Conservation (phyloP, 805 yeast species). For the Debaryomyces tyrocola region DNA sequence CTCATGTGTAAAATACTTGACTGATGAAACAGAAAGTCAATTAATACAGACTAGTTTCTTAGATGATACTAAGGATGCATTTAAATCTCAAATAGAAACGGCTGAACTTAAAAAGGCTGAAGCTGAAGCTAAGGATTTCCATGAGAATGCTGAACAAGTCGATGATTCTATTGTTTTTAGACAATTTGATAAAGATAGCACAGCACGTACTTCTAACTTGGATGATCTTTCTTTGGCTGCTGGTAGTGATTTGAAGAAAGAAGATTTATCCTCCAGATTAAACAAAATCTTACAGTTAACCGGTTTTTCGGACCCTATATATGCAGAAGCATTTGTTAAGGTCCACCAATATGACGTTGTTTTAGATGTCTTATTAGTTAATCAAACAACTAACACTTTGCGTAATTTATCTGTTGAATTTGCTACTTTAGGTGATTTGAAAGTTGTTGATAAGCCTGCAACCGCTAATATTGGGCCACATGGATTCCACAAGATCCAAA, state of each 20-base stretch:
- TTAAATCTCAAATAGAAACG: constrained; percentile 62
- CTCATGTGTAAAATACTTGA: constrained; percentile 78
- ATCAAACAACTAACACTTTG: constrained; percentile 89
- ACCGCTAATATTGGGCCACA: constrained; percentile 95
- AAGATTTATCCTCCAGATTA: constrained; percentile 71
- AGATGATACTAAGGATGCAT: constrained; percentile 86
- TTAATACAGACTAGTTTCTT: constrained; percentile 70
- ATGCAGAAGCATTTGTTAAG: constrained; percentile 94
- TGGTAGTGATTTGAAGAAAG: constrained; percentile 49
- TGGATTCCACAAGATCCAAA: constrained; percentile 87
- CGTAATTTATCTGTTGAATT: constrained; percentile 91
- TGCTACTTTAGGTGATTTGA: constrained; percentile 93
- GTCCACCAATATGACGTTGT: constrained; percentile 97
- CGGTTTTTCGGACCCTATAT: constrained; percentile 97
- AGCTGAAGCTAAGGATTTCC: constrained; percentile 54
- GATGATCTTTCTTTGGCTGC: constrained; percentile 61
- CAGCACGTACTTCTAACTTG: constrained; percentile 26
- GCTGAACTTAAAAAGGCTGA: constrained; percentile 60
- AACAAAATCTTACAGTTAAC: constrained; percentile 89
- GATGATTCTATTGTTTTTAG: constrained; percentile 80
- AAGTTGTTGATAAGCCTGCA: constrained; percentile 88
- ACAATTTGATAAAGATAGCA: constrained; percentile 59
- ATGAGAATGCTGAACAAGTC: constrained; percentile 67
- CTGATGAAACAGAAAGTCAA: constrained; percentile 58
- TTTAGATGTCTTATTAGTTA: constrained; percentile 87